Conservation (phyloP, 1,284 basidiomycete species). For the Malassezia yamatoensis region DNA sequence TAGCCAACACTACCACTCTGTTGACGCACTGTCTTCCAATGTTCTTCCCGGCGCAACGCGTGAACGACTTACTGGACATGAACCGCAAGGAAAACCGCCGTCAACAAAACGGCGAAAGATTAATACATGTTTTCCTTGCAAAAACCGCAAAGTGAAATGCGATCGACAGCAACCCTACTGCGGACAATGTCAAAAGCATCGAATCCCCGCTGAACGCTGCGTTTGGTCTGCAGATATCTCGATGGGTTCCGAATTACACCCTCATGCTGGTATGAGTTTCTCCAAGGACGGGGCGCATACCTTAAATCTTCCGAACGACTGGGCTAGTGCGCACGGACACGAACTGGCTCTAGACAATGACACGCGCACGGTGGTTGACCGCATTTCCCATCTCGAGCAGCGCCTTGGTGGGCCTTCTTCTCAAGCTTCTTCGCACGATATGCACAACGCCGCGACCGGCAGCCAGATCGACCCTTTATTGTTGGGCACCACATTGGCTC, state of each 20-base stretch:
- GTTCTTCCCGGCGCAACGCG: conserved; percentile 8
- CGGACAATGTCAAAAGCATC: conserved; percentile 37
- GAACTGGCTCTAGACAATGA: conserved; percentile 26
- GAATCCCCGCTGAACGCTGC: conserved; percentile 31
- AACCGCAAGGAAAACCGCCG: conserved; percentile 15
- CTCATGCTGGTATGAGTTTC: conserved; percentile 4
- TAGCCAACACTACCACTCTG: conserved; percentile 16
- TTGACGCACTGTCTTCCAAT: conserved; percentile 18
- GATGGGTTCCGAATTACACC: conserved; percentile 9
- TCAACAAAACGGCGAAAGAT: conserved; percentile 36
- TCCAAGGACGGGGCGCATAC: conserved; percentile 12
- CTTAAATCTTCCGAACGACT: conserved; percentile 22
- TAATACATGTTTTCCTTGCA: conserved; percentile 44
- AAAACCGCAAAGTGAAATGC: conserved; percentile 38
- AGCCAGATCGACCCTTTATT: conserved; percentile 17
- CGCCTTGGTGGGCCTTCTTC: conserved; percentile 13
- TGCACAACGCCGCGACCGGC: background rate
- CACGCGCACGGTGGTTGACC: conserved; percentile 30
- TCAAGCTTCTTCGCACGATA: conserved; percentile 12
- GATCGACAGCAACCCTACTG: conserved; percentile 40
- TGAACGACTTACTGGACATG: conserved; percentile 10
- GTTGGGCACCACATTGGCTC: conserved; percentile 14
- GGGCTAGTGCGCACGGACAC: conserved; percentile 17
- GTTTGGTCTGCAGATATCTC: conserved; percentile 24
- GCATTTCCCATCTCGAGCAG: conserved; percentile 29